Evolutionary conservation across 805 yeast genomes (phyloP).

Genomic region (Pichia membranifaciens): DNA sequence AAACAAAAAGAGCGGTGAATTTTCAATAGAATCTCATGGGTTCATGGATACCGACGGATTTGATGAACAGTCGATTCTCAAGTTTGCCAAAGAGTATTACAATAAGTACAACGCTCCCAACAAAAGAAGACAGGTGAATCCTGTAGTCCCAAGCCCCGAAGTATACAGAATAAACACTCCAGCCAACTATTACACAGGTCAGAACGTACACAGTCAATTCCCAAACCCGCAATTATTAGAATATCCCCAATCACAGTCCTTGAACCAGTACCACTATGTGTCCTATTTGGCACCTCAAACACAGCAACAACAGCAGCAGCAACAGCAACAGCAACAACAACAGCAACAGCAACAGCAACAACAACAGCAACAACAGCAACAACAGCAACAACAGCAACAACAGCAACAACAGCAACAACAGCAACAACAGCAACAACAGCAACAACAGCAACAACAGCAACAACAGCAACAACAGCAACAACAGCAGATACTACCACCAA

Average conservation of each 20-base stretch:
- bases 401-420: slow-evolving; percentile 3
- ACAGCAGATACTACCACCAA: no score
- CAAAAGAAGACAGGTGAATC: slow-evolving; percentile 7
- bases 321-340: slow-evolving; percentile 10
- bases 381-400: slow-evolving; percentile 1
- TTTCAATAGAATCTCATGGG: slow-evolving; percentile 14
- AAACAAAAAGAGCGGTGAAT: slow-evolving; percentile 12
- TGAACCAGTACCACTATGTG: no score
- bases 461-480: slow-evolving; percentile 13
- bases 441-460: neutral
- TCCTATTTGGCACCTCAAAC: neutral
- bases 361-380: neutral
- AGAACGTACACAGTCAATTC: neutral
- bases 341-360: neutral
- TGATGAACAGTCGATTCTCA: slow-evolving; percentile 14
- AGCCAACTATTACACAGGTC: neutral
- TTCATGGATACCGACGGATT: slow-evolving; percentile 23
- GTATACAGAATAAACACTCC: neutral
- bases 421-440: slow-evolving; percentile 15
- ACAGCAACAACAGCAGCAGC: slow-evolving; percentile 17
- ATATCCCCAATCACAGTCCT: no score
- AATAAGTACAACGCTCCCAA: slow-evolving; percentile 10
- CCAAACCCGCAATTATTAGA: no score
- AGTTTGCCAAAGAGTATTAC: slow-evolving; percentile 16
- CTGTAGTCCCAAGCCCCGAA: slow-evolving; percentile 6